Base-by-base conservation (phyloP, 2,329 filamentous ascomycete species). In the Aureobasidium sp. region DNA sequence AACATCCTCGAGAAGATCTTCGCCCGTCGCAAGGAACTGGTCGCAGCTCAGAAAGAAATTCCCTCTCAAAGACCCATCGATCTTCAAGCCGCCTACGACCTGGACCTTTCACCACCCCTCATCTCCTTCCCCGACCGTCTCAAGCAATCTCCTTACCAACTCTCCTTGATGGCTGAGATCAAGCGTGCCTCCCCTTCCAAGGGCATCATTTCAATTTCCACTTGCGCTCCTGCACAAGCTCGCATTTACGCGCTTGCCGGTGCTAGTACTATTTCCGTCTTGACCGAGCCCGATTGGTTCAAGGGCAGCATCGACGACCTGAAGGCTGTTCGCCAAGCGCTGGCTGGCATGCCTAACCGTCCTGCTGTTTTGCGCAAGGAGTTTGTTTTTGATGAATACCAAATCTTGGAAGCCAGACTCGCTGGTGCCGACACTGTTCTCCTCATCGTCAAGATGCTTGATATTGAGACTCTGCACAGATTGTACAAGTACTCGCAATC, bases 261-360 rank as follows among this genome's bases (percentile, higher is more conserved):
- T 15, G 94, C 94, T 52, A 97, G 93, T 72, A 91, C 96, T 42
- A 99, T 99, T 67, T 97, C 94, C 1, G 94, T 99, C n/a, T 83
- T 99, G 51, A 99, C 94, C 0, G 94, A 99, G 76, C 94, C 95
- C 0, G 89, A 97, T 71, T 99, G 94, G 94, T 99, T 99, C 81
- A 97, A 97, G 77, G 94, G 94, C 52, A 96, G 89, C 75, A 92
- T 99, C 64, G 93, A 99, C 63, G 94, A 99, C 72, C 78, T 99
- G 60, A 85, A 89, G 64, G 86, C 88, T 37, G 94, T 97, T 34
- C 86, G 94, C 48, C 89, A 93, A 74, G 91, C 90, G 53, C 79
- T 99, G n/a, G 85, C 91, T 68, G 88, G 89, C 14, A 91, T 99
- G 87, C 87, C 90, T 1, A 95, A 97, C 72, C 84, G 94, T 58